Conservation (phyloP, 225 moss, liverwort and hornwort species). For the Marchantia polymorpha region DNA sequence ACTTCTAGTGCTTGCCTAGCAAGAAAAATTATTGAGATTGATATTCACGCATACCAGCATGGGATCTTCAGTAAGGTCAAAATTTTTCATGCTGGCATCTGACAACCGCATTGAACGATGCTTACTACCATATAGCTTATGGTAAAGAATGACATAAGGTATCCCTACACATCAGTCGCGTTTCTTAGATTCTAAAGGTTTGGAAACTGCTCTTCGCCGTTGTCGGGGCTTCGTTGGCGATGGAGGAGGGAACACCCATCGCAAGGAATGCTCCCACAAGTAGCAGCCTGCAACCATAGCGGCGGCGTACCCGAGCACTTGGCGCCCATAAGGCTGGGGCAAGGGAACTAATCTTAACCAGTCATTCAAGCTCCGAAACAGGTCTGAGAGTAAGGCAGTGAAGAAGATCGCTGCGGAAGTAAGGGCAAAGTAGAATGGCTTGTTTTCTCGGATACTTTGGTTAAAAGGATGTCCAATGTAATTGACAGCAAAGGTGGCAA, state of each 20-base stretch:
- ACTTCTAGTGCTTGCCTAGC: no score
- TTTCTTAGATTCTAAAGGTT: constrained; percentile 30
- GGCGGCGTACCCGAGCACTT: constrained; percentile 72
- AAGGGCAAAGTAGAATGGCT: constrained; percentile 83
- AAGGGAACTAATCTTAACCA: constrained; percentile 86
- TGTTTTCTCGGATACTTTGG: constrained; percentile 93
- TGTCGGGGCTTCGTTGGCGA: constrained; percentile 54
- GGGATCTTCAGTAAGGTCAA: neutral
- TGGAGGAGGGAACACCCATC: constrained; percentile 82
- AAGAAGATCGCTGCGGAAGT: constrained; percentile 86
- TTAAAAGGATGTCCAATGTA: constrained; percentile 99
- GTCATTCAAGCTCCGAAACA: constrained; percentile 84
- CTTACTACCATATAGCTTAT: neutral
- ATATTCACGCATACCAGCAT: neutral
- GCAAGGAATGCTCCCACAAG: constrained; percentile 81
- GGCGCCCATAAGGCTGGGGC: constrained; percentile 89
- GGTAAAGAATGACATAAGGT: neutral
- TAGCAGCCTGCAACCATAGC: constrained; percentile 84
- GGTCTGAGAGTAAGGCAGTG: constrained; percentile 85
- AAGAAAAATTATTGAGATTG: neutral
- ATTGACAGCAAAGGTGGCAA: constrained; percentile 97
- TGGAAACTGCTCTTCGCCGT: constrained; percentile 34
- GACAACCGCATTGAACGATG: neutral
- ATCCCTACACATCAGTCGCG: constrained; percentile 16
- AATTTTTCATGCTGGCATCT: neutral